Base-by-base conservation (phyloP, 495 filamentous ascomycete genomes). In the Patellaria atrata region DNA sequence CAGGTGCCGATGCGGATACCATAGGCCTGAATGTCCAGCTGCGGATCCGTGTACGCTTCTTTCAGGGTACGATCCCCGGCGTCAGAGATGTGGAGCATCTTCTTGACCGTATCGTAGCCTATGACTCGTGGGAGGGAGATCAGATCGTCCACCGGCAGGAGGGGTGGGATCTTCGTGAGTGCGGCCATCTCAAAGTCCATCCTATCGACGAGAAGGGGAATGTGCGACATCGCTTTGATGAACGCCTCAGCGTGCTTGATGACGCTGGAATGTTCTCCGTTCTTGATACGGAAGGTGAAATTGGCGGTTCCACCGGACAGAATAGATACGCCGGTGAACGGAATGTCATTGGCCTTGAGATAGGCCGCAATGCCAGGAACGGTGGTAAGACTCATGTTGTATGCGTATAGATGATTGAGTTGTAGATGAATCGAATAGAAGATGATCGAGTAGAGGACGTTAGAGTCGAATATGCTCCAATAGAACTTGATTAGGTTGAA, bases 221-320 rank as follows among this genome's bases (percentile, higher is more conserved):
- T 45, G 15, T 18, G 18, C 5, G 27, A 9, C 16, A 41, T 43
- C 11, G 34, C 22, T 12, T 31, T 37, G 15, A 59, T 27, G 33
- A 50, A 57, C 7, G 55, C 48, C 17, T 48, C 52, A 30, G 53
- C 53, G 35, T 60, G 56, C 27, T 60, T 59, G 26, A 56, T 41
- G 30, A 59, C 53, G 19, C 38, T 22, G 10, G 40, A 32, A 10
- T n/a, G 20, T n/a, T n/a, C 12, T 17, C 26, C 3, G 30, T 31
- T 44, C 11, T 15, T 40, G 12, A 52, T 22, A 19, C 55, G 55
- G 34, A 34, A 60, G 28, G 54, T 45, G 37, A 44, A 55, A 37
- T 60, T 60, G 13, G 46, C 53, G 27, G 27, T 50, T 11, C 56
- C 56, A 21, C 54, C 55, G 2, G 35, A 41, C 12, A 58, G 44